Conservation (phyloP, 2,329 filamentous ascomycete genomes). For the Colletotrichum salicis region DNA sequence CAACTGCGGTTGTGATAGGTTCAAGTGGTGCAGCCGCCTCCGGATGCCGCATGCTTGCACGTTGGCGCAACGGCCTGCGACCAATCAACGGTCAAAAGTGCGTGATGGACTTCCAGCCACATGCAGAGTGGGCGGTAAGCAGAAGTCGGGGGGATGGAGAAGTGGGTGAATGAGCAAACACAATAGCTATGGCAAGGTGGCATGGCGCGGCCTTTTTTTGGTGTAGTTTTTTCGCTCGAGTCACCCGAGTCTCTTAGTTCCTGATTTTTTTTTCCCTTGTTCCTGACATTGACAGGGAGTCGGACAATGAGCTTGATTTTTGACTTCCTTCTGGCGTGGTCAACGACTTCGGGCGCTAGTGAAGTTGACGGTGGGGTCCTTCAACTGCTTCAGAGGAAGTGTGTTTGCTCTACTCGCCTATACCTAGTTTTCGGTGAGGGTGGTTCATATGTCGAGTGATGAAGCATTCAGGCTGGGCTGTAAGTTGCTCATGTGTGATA, state of each 20-base stretch:
- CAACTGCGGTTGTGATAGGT: constrained; percentile 44
- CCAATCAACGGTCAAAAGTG: constrained; percentile 51
- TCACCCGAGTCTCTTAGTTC: constrained; percentile 14
- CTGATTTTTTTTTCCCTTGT: not conserved
- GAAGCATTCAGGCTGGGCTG: constrained; percentile 5
- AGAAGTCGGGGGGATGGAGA: constrained; percentile 16
- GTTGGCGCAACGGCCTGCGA: constrained; percentile 36
- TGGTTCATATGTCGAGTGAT: constrained; percentile 1
- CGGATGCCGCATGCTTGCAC: constrained; percentile 39
- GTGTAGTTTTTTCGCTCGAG: constrained; percentile 5
- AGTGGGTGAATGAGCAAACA: constrained; percentile 11
- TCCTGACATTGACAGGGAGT: not conserved
- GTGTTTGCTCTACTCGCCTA: not conserved
- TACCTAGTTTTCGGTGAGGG: not conserved
- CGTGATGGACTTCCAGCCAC: constrained; percentile 54
- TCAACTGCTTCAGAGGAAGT: not conserved
- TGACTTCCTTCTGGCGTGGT: not conserved
- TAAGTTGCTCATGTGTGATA: constrained; percentile 6
- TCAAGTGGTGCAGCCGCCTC: constrained; percentile 24
- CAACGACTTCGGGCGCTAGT: not conserved
- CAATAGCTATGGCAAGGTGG: constrained; percentile 33
- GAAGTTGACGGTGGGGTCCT: not conserved
- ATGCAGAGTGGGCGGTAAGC: constrained; percentile 59
- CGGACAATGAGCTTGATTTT: not conserved
- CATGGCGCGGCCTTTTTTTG: constrained; percentile 4